Evolutionary conservation across 2,329 filamentous ascomycete species (phyloP), one percentile per base, ranked within the genome.

Genomic region (Hypoxylon sp.): DNA sequence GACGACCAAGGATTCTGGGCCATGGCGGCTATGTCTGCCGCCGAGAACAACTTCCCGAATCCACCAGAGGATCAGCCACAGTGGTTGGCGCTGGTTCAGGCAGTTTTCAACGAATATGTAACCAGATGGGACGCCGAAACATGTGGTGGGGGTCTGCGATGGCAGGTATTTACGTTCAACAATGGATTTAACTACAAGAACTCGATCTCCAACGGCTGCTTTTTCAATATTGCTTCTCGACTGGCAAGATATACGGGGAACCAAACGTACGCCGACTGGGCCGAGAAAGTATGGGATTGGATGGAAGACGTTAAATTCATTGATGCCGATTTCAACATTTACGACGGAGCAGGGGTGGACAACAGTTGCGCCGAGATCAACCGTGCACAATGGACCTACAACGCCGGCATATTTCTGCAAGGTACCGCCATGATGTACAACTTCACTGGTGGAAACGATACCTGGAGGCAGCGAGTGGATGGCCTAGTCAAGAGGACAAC

Each of bases 1-100:
- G 91, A 94, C 70, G 91, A 93, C 73, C 91, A 93, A 78, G 90
- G 92, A 5, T 95, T 96, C 80, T 97, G 93, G 93, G 92, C 88
- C n/a, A 86, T 96, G 83, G 88, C 93, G 0, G 92, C 91, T 67
- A 92, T 97, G 84, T 87, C 88, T 9, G 93, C 93, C 2, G 91
- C 91, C 39, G 93, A 97, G 80, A 88, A 90, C 74, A 90, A 89
- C 70, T 95, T 92, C 74, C 90, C 91, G 1, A 86, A 94, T 73
- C 90, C 91, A 3, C 85, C 87, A 0, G 71, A 82, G 0, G 86
- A 85, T 63, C 77, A 90, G 58, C 89, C 91, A 0, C 89, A 91
- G 68, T 97, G 92, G 92, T 85, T 96, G n/a, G 89, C 90, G 5
- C 85, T 96, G 58, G 90, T 87, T 0, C 91, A 94, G 78, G 91